Percentiles rank a stretch among this genome's conserved stretches.
Conservation (phyloP, 768 basidiomycete species). For the Phaeotremella skinneri region DNA sequence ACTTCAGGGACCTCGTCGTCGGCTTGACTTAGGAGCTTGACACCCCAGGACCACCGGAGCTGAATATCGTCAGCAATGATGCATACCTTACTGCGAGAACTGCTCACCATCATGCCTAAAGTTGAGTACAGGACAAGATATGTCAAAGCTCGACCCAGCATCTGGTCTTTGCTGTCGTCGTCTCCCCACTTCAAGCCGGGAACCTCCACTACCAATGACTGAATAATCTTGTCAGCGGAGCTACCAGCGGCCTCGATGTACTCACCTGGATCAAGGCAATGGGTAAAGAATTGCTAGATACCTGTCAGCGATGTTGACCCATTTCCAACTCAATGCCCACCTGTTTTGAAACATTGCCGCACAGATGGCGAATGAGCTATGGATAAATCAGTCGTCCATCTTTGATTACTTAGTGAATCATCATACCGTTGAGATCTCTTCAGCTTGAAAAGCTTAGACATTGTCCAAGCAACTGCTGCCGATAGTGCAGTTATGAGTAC, state of each 20-base stretch:
- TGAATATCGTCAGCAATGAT: conserved; percentile 45
- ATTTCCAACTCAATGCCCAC: conserved; percentile 13
- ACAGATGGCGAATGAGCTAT: conserved; percentile 51
- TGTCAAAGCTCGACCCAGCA: conserved; percentile 69
- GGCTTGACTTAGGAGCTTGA: conserved; percentile 72
- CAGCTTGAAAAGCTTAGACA: conserved; percentile 66
- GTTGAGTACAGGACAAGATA: conserved; percentile 78
- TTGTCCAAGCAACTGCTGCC: conserved; percentile 63
- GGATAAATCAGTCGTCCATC: neutral
- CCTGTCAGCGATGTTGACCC: conserved; percentile 6
- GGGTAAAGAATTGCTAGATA: conserved; percentile 85
- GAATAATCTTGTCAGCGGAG: conserved; percentile 41
- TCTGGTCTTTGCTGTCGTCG: conserved; percentile 77
- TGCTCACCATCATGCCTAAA: conserved; percentile 85
- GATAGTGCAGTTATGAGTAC: conserved; percentile 70
- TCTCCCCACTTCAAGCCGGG: conserved; percentile 75
- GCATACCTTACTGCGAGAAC: neutral
- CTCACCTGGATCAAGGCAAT: conserved; percentile 72
- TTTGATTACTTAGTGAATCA: neutral
- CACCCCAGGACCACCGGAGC: conserved; percentile 92
- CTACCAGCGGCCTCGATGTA: neutral
- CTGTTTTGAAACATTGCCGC: conserved; percentile 51
- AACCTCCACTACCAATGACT: conserved; percentile 79
- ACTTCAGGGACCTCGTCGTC: conserved; percentile 56
- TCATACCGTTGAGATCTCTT: conserved; percentile 72